A percentile compares a stretch with the other conserved stretches of the same genome.
These are phyloP conservation scores for Aureobasidium uvarum DNA, from an alignment of 2,329 filamentous ascomycete species.

Conservation along the genomic window DNA sequence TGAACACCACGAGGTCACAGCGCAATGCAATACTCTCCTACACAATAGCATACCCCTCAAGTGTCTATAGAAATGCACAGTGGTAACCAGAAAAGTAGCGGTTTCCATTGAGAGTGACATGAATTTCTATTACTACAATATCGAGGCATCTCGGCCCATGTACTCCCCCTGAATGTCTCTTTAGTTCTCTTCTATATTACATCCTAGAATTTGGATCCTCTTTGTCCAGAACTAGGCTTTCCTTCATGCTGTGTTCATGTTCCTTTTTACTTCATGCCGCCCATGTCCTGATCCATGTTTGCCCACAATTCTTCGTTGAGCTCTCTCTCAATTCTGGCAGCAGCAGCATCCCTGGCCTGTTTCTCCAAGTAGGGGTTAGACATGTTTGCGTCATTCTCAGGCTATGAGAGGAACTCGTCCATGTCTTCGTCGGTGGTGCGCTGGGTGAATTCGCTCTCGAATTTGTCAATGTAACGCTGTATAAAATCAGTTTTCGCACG, in stretches of 20 bases:
- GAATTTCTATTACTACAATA: neutral
- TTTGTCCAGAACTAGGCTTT: neutral
- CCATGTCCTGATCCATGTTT: neutral
- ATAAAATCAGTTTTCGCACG: neutral
- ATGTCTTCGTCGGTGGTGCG: neutral
- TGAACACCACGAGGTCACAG: neutral
- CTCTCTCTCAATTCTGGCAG: neutral
- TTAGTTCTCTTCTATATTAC: neutral
- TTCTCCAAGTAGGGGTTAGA: constrained; percentile 6
- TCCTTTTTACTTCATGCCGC: neutral
- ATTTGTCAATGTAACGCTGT: neutral
- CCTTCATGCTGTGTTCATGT: neutral
- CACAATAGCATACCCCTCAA: too few species aligned
- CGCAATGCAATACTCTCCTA: neutral
- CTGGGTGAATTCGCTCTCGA: neutral
- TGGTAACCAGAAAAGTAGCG: neutral
- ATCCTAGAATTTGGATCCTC: neutral
- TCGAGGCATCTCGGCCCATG: neutral
- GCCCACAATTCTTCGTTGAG: constrained; percentile 2
- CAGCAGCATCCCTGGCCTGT: neutral
- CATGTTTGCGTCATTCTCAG: neutral
- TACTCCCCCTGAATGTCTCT: neutral
- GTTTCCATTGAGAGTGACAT: neutral
- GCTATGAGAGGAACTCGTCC: constrained; percentile 3
- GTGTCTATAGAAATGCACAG: neutral